Percentiles rank a stretch among this genome's conserved stretches.
These are phyloP conservation scores for Xylaria acuta DNA, from an alignment of 495 filamentous ascomycete species.

Conservation along the genomic window DNA sequence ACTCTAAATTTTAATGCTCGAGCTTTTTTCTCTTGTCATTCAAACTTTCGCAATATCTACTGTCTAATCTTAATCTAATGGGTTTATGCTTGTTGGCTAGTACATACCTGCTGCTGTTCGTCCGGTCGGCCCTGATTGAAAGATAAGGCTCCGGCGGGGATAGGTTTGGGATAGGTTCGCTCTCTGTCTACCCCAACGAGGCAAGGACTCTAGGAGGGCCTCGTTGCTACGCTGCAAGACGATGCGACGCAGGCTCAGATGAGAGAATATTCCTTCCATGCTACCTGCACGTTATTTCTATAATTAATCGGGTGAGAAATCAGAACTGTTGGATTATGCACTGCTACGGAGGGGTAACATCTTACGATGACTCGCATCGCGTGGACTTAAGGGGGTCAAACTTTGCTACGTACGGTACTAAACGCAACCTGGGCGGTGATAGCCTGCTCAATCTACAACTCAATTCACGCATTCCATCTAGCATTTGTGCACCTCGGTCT, in stretches of 20 bases:
- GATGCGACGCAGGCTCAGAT: constrained; percentile 1
- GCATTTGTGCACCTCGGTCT: no score
- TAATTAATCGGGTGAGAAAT: constrained; percentile 12
- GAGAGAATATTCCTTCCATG: not conserved
- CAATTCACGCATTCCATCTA: not conserved
- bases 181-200: constrained; percentile 7
- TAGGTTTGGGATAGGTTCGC: not conserved
- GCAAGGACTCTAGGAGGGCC: not conserved
- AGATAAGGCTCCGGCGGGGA: not conserved
- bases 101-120: not conserved
- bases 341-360: not conserved
- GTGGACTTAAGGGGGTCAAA: not conserved
- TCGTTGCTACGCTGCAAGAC: constrained; percentile 5
- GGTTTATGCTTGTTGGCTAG: not conserved
- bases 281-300: constrained; percentile 7
- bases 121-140: not conserved
- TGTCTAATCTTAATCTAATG: not conserved
- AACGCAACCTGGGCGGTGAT: not conserved
- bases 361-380: constrained; percentile 3
- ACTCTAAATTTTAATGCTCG: constrained; percentile 14
- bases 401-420: not conserved
- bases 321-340: not conserved
- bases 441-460: not conserved
- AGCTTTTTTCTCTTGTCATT: not conserved
- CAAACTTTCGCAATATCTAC: not conserved